phyloP scores from a whole-genome alignment of 2,329 filamentous ascomycete genomes.

The Chaetomiaceae sp. region DNA sequence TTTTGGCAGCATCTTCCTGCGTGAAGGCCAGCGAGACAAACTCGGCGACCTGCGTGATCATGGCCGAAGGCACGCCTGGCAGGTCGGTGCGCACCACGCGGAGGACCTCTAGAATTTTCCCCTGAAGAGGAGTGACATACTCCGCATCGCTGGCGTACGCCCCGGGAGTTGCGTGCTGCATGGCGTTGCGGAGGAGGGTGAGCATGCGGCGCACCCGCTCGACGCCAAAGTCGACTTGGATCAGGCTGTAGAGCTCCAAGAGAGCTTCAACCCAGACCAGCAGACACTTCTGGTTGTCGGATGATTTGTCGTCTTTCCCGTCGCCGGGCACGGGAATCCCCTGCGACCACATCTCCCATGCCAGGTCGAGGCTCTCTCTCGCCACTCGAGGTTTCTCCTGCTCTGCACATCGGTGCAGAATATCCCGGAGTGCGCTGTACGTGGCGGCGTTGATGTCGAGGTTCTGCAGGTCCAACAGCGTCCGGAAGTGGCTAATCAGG shows the following conservation, averaged over 20 bases:
- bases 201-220: constrained; percentile 65
- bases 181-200: constrained; percentile 63
- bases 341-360: constrained; percentile 67
- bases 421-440: constrained; percentile 62
- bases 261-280: constrained; percentile 77
- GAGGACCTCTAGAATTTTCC: constrained; percentile 62
- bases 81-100: constrained; percentile 64
- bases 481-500: constrained; percentile 64
- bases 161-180: constrained; percentile 64
- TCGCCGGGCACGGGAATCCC: constrained; percentile 52
- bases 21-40: constrained; percentile 68
- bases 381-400: constrained; percentile 42
- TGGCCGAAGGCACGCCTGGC: constrained; percentile 58
- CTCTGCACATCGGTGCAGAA: constrained; percentile 51
- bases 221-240: constrained; percentile 58
- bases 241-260: constrained; percentile 72
- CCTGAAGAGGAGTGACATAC: constrained; percentile 67
- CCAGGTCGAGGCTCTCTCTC: constrained; percentile 52
- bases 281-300: constrained; percentile 76
- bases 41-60: constrained; percentile 66
- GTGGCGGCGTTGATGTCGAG: constrained; percentile 69
- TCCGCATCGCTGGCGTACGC: constrained; percentile 70
- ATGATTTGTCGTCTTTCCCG: constrained; percentile 40
- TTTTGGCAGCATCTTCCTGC: constrained; percentile 31
- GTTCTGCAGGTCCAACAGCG: constrained; percentile 56